Base-by-base conservation (phyloP, 352 stramenopile genomes). In the Phytopythium boreale region DNA sequence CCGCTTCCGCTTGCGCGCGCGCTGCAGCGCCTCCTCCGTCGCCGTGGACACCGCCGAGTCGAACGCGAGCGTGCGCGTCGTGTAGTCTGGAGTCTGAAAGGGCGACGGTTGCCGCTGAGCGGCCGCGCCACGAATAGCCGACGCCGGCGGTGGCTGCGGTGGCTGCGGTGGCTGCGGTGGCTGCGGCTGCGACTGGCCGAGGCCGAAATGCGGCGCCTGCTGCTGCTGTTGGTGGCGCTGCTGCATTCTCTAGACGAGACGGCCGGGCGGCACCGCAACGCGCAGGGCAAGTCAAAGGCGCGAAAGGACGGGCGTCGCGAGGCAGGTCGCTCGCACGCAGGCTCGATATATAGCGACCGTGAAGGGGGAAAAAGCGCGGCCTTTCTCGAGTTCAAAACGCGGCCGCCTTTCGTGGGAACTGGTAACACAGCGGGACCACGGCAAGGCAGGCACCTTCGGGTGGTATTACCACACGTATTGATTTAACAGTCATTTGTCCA, bases 1-100 rank as follows among this genome's bases (percentile, higher is more conserved):
- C 29, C 78, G 66, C 37, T 77, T 75, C 14, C 78, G 72, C 56
- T 87, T 87, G 63, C 63, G 75, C 34, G 64, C 62, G 53, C 67
- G 59, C 2, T 50, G 37, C 36, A 49, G 61, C 51, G 62, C 67
- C n/a, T 69, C 69, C 62, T 68, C 64, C 34, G 69, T 59, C 26
- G 50, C 59, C 55, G 66, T 71, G 56, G 71, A 79, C 12, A 61
- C 63, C 1, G 61, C 63, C 37, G 74, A 81, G 63, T 81, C 71
- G 64, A 81, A 81, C 41, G 74, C 70, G 37, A 81, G 63, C 34
- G 74, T 81, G 47, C 74, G 74, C 3, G 70, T 80, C 11, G 74
- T 81, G 62, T 58, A 71, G 53, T 81, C 71, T 5, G 74, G 74
- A 62, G 74, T 81, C 74, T 78, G 68, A 62, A 76, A 62, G 26